A percentile compares a stretch with the other conserved stretches of the same genome.
phyloP scores from a whole-genome alignment of 148 eudicot species.

The Oxyria digyna region DNA sequence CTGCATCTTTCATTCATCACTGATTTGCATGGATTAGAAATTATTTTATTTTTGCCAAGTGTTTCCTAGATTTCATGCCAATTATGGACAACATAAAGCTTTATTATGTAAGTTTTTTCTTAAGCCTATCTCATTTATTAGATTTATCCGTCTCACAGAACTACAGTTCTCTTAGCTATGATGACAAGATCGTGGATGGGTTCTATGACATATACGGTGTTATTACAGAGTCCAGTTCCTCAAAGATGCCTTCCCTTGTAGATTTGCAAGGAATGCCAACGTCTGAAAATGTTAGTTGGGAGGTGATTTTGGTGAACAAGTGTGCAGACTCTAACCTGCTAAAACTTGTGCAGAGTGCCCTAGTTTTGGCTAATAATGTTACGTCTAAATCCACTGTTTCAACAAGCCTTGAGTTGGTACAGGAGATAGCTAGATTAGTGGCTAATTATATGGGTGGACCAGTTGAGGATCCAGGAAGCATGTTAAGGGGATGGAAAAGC shows the following conservation, averaged over 20 bases:
- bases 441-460: conserved; percentile 96
- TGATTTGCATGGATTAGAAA: background rate
- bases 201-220: conserved; percentile 90
- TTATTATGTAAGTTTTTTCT: conserved; percentile 5
- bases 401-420: conserved; percentile 32
- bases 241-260: conserved; percentile 87
- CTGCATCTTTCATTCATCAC: background rate
- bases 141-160: conserved; percentile 71
- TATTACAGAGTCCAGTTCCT: conserved; percentile 35
- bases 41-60: background rate
- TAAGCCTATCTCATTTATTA: conserved; percentile 44
- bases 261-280: conserved; percentile 74
- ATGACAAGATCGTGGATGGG: conserved; percentile 95
- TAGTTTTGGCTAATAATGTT: conserved; percentile 48
- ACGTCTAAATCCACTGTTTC: conserved; percentile 35
- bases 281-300: conserved; percentile 61
- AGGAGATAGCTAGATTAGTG: conserved; percentile 56
- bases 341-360: conserved; percentile 63
- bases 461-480: conserved; percentile 63
- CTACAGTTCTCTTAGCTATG: conserved; percentile 83
- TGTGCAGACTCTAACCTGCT: conserved; percentile 57
- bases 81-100: background rate
- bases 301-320: conserved; percentile 76
- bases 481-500: conserved; percentile 81
- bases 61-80: background rate